Evolutionary conservation across 2,329 filamentous ascomycete species (phyloP), one percentile per base, ranked within the genome.

Genomic region (Cadophora malorum): DNA sequence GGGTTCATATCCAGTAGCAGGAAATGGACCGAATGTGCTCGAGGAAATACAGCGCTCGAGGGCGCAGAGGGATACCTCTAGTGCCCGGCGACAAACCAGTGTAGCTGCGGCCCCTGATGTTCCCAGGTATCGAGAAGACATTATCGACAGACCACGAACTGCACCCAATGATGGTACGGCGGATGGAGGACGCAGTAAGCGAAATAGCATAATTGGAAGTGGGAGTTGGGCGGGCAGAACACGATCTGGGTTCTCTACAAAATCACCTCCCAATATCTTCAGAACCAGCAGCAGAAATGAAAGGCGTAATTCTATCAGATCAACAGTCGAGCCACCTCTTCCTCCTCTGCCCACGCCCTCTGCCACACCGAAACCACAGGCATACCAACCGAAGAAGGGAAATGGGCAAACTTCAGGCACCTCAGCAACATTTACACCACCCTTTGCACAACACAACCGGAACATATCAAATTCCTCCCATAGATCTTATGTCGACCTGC

Each of bases 401-500:
- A 9, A 47, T 14, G 59, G 68, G 2, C 31, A 23, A 12, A 41
- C 6, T 59, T 28, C 52, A 31, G 28, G 52, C 52, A 21, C 28
- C 12, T 47, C 31, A 4, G 53, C 28, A 19, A 59, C 7, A 1
- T 67, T 69, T 35, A 53, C 38, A 6, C 66, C 63, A 45, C 58
- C 67, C 23, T 70, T 62, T 49, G 41, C 64, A 8, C 62, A 63
- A 12, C 67, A 67, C 28, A 25, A 45, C 5, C 65, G 66, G 23
- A 67, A 19, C 10, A 25, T 25, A n/a, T 69, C 70, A 7, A 58
- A 59, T 3, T 38, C 63, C 21, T 70, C 71, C 12, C 71, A 66
- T 12, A 69, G 52, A 60, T 70, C 70, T 8, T 60, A 82, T 65
- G 81, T 89, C 58, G 86, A 89, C 70, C 76, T 90, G 0, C 79